A percentile compares a stretch with the other conserved stretches of the same genome.
Evolutionary conservation across 2,329 filamentous ascomycete species (phyloP).

Genomic region (Aspergillus bombycis): DNA sequence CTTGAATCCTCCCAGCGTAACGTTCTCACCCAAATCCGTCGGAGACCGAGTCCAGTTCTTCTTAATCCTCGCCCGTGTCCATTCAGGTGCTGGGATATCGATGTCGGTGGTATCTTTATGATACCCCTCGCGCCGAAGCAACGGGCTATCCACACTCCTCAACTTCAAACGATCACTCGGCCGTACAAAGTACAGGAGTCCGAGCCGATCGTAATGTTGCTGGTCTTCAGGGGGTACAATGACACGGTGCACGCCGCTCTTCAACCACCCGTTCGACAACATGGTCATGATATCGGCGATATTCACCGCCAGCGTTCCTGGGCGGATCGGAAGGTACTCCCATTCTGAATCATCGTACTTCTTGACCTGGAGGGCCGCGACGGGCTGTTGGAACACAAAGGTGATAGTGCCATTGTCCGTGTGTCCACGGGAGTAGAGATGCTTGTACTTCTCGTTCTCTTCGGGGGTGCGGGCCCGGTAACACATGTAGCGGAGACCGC

Average conservation of each 20-base stretch:
- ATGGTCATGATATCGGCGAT: constrained; percentile 53
- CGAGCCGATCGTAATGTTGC: constrained; percentile 39
- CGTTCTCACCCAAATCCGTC: constrained; percentile 13
- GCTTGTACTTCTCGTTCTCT: constrained; percentile 48
- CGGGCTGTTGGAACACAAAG: constrained; percentile 60
- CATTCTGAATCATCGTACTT: constrained; percentile 48
- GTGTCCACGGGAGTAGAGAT: constrained; percentile 53
- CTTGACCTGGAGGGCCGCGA: constrained; percentile 60
- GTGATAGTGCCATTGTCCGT: constrained; percentile 62
- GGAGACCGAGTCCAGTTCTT: constrained; percentile 27
- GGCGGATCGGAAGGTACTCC: constrained; percentile 53
- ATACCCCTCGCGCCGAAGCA: constrained; percentile 37
- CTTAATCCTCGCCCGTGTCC: constrained; percentile 35
- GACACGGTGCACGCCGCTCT: constrained; percentile 52
- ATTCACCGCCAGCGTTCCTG: constrained; percentile 55
- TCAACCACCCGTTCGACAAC: constrained; percentile 53
- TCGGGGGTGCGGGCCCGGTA: constrained; percentile 54
- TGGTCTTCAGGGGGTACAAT: constrained; percentile 51
- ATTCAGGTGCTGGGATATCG: constrained; percentile 22
- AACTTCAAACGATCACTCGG: constrained; percentile 36
- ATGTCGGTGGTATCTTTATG: constrained; percentile 16
- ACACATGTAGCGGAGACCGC: constrained; percentile 64
- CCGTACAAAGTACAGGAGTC: constrained; percentile 51
- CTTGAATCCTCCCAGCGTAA: constrained; percentile 12
- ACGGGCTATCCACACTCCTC: constrained; percentile 32